Percentiles rank a stretch among this genome's conserved stretches.
Conservation (phyloP, 305 asterid genomes). For the Fraxinus xanthoxyloides region DNA sequence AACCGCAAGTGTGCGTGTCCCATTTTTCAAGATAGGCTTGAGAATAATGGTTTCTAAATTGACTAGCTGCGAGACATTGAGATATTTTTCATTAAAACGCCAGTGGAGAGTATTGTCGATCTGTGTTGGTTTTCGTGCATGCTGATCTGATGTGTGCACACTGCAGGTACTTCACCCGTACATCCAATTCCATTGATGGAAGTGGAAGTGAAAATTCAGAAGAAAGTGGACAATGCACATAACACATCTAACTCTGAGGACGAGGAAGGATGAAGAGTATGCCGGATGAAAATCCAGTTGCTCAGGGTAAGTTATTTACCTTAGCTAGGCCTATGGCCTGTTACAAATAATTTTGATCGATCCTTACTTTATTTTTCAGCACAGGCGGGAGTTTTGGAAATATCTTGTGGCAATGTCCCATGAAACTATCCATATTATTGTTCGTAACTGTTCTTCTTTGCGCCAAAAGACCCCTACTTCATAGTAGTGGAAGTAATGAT, state of each 20-base stretch:
- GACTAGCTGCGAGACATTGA: not conserved
- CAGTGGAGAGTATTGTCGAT: not conserved
- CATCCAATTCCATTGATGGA: constrained; percentile 41
- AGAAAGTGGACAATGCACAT: constrained; percentile 24
- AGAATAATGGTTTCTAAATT: not conserved
- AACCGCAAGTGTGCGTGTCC: not conserved
- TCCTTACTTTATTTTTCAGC: not conserved
- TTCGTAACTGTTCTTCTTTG: not conserved
- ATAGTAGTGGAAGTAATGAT: not conserved
- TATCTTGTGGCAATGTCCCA: not conserved
- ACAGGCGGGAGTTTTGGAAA: not conserved
- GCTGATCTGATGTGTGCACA: not conserved
- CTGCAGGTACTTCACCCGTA: constrained; percentile 49
- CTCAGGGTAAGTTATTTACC: constrained; percentile 36
- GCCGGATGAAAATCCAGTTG: not conserved
- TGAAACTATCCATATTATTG: not conserved
- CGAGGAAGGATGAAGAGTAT: constrained; percentile 39
- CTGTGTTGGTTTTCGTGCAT: not conserved
- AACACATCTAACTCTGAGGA: constrained; percentile 41
- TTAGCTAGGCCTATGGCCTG: not conserved
- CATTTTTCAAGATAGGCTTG: not conserved
- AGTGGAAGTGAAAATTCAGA: constrained; percentile 37
- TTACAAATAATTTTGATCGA: not conserved
- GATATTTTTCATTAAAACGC: not conserved
- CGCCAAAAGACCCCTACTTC: not conserved